Percentiles rank a stretch among this genome's conserved stretches.
These are phyloP conservation scores for Diplodia seriata DNA, from an alignment of 2,329 filamentous ascomycete genomes.

Conservation along the genomic window DNA sequence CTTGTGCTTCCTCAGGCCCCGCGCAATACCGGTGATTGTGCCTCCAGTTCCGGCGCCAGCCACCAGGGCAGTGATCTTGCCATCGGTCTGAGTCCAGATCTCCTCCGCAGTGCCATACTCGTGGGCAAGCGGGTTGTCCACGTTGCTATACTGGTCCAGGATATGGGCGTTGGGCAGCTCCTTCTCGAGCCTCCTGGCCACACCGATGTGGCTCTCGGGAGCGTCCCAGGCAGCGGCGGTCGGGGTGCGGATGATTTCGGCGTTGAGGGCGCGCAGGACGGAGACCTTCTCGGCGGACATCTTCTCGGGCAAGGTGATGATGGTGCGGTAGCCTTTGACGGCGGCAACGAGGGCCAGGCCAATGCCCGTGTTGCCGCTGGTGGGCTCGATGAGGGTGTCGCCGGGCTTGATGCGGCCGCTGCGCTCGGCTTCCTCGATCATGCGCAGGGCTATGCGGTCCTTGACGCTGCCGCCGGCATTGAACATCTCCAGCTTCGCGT, in stretches of 20 bases:
- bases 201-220: constrained; percentile 96
- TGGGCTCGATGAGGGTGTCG: constrained; percentile 96
- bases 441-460: constrained; percentile 92
- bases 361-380: constrained; percentile 97
- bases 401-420: constrained; percentile 94
- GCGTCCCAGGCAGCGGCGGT: constrained; percentile 94
- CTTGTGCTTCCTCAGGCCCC: constrained; percentile 87
- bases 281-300: constrained; percentile 99
- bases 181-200: constrained; percentile 86
- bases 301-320: constrained; percentile 98
- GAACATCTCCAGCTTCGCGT: constrained; percentile 91
- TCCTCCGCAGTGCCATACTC: constrained; percentile 95
- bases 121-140: constrained; percentile 90
- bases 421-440: constrained; percentile 95
- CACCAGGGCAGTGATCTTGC: constrained; percentile 81
- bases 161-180: constrained; percentile 98
- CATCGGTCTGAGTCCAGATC: constrained; percentile 89
- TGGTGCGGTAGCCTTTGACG: constrained; percentile 97
- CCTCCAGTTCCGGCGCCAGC: constrained; percentile 95
- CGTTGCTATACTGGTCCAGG: constrained; percentile 92
- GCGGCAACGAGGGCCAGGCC: constrained; percentile 92
- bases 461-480: constrained; percentile 94
- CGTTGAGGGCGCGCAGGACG: constrained; percentile 89
- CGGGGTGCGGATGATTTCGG: constrained; percentile 96
- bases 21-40: constrained; percentile 88